phyloP scores from a whole-genome alignment of 1,139 yeast genomes.

The Candida sp. region DNA sequence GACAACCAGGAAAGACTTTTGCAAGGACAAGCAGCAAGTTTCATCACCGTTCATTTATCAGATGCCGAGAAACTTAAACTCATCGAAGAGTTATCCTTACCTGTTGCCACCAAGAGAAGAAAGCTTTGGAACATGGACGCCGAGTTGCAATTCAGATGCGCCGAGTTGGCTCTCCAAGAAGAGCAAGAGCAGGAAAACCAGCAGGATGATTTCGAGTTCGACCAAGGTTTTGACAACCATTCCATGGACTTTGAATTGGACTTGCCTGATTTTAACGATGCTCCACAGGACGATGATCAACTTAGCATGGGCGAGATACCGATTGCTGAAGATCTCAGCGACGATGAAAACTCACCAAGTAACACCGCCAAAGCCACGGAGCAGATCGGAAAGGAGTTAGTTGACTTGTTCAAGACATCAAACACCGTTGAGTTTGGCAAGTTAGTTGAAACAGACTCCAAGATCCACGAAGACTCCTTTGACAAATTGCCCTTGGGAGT shows the following conservation, averaged over 20 bases:
- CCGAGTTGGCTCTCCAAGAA: constrained; percentile 32
- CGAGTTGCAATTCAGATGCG: constrained; percentile 34
- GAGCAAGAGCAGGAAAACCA: constrained; percentile 26
- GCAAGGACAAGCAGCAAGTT: constrained; percentile 17
- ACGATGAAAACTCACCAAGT: constrained; percentile 13
- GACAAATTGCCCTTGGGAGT: constrained; percentile 33
- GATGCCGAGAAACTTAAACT: constrained; percentile 38
- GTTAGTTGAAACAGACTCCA: constrained; percentile 44
- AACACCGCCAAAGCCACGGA: constrained; percentile 46
- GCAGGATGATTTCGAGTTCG: constrained; percentile 21
- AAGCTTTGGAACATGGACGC: constrained; percentile 41
- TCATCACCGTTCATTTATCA: constrained; percentile 29
- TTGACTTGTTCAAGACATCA: constrained; percentile 31
- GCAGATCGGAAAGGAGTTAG: constrained; percentile 57
- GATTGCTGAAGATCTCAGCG: constrained; percentile 19
- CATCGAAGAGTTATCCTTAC: constrained; percentile 38
- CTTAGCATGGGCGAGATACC: constrained; percentile 13
- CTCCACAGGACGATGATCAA: constrained; percentile 13
- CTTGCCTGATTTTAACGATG: constrained; percentile 35
- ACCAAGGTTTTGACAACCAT: constrained; percentile 12
- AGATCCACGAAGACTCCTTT: constrained; percentile 16
- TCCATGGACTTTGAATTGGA: constrained; percentile 45
- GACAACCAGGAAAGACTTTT: constrained; percentile 30
- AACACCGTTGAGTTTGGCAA: constrained; percentile 37
- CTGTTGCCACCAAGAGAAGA: constrained; percentile 27